Conservation (phyloP, 345 rosid genomes). For the Hypericum perforatum region DNA sequence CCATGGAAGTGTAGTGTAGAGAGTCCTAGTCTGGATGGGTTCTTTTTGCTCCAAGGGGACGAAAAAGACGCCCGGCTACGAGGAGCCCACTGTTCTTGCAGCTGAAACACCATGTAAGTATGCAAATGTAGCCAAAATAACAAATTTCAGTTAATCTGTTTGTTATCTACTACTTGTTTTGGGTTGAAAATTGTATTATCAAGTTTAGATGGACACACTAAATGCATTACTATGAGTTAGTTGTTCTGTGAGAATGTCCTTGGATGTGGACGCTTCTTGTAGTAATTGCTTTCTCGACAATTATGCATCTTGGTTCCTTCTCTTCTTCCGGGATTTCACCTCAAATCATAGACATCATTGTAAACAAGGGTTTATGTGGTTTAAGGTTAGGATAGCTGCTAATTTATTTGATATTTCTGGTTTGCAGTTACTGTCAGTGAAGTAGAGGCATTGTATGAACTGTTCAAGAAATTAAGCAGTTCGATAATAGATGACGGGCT, state of each 20-base stretch:
- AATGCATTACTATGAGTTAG: no score
- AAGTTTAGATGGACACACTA: no score
- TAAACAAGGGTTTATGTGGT: no score
- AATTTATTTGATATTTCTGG: background rate
- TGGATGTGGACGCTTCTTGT: no score
- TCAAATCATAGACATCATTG: no score
- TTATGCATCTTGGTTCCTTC: no score
- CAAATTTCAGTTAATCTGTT: no score
- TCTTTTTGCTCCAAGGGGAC: slow-evolving; percentile 32
- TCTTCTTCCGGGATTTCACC: no score
- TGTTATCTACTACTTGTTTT: no score
- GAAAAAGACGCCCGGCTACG: slow-evolving; percentile 39
- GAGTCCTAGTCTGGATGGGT: slow-evolving; percentile 22
- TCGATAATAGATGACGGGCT: slow-evolving; percentile 72
- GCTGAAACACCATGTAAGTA: slow-evolving; percentile 69
- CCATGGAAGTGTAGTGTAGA: background rate
- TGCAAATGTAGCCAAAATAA: background rate
- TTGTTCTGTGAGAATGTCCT: no score
- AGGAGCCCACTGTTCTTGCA: slow-evolving; percentile 60
- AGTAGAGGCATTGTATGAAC: slow-evolving; percentile 74
- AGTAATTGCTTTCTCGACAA: no score
- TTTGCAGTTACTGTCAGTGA: slow-evolving; percentile 63
- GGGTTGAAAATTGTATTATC: no score
- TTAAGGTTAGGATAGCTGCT: background rate
- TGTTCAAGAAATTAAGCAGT: slow-evolving; percentile 78